phyloP scores from a whole-genome alignment of 257 asterid species.

The Solanum tarijense region DNA sequence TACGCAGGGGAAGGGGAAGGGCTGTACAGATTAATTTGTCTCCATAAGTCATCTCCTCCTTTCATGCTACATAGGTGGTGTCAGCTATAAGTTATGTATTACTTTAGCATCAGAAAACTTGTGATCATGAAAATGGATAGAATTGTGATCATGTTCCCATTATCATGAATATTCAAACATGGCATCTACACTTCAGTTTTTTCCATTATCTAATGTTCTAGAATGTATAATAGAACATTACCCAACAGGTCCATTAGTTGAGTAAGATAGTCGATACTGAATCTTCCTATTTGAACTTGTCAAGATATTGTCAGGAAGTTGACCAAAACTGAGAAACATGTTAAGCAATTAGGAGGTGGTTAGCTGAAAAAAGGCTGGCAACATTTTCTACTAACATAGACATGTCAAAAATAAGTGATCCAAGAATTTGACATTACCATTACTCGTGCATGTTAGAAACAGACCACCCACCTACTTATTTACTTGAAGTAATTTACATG shows the following conservation, averaged over 20 bases:
- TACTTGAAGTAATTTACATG: neutral
- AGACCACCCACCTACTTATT: neutral
- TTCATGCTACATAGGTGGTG: neutral
- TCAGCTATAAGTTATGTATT: neutral
- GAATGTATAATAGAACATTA: too few relatives aligned
- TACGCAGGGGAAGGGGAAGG: neutral
- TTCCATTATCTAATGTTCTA: neutral
- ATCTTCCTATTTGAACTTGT: neutral
- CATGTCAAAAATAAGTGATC: neutral
- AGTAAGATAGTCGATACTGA: neutral
- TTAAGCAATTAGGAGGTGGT: neutral
- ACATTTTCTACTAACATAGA: neutral
- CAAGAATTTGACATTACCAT: neutral
- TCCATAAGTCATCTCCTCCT: neutral
- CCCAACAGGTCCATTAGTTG: neutral
- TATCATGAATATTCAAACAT: neutral
- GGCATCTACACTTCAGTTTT: neutral
- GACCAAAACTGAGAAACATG: neutral
- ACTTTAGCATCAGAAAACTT: neutral
- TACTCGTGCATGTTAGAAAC: neutral
- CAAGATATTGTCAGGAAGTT: neutral
- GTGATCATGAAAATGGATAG: neutral
- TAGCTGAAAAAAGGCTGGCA: neutral
- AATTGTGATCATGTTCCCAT: neutral
- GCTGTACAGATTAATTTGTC: neutral